These are phyloP conservation scores for Phlyctochytrium planicorne DNA, from an alignment of 192 early-diverging fungal species.

Conservation along the genomic window DNA sequence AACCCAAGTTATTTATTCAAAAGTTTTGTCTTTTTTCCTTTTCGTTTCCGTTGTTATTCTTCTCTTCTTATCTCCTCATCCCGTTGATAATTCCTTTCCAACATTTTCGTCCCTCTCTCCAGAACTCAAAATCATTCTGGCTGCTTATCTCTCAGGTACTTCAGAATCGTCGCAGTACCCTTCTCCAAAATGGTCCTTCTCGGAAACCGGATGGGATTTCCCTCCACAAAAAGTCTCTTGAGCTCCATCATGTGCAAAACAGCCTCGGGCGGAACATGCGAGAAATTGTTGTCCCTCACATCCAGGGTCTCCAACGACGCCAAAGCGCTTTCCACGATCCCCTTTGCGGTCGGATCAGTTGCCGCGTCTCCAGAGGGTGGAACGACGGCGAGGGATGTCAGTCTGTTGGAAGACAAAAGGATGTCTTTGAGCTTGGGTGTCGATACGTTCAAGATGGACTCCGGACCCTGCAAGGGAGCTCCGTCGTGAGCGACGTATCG, in stretches of 20 bases:
- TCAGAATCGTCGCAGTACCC: slow-evolving; percentile 32
- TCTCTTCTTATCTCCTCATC: no score
- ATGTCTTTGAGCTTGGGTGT: slow-evolving; percentile 28
- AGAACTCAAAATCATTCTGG: no score
- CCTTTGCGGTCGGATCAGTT: slow-evolving; percentile 4
- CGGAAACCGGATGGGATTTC: slow-evolving; percentile 39
- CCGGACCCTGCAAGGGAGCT: no score
- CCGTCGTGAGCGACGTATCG: slow-evolving; percentile 16
- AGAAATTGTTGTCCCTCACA: slow-evolving; percentile 42
- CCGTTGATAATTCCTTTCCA: no score
- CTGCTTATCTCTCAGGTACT: slow-evolving; percentile 31
- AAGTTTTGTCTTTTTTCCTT: no score
- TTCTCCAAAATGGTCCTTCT: slow-evolving; percentile 29
- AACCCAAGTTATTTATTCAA: no score
- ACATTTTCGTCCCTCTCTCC: no score
- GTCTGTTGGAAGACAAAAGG: slow-evolving; percentile 5
- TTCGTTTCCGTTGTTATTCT: no score
- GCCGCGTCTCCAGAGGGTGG: slow-evolving; percentile 17
- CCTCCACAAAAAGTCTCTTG: slow-evolving; percentile 42
- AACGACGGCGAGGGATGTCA: slow-evolving; percentile 1
- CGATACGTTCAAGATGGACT: not conserved
- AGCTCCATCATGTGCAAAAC: slow-evolving; percentile 36
- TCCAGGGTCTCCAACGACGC: slow-evolving; percentile 39
- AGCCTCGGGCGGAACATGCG: slow-evolving; percentile 19
- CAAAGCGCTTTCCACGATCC: slow-evolving; percentile 11